Evolutionary conservation across 768 basidiomycete genomes (phyloP).

Genomic region (Russula ochroleuca): DNA sequence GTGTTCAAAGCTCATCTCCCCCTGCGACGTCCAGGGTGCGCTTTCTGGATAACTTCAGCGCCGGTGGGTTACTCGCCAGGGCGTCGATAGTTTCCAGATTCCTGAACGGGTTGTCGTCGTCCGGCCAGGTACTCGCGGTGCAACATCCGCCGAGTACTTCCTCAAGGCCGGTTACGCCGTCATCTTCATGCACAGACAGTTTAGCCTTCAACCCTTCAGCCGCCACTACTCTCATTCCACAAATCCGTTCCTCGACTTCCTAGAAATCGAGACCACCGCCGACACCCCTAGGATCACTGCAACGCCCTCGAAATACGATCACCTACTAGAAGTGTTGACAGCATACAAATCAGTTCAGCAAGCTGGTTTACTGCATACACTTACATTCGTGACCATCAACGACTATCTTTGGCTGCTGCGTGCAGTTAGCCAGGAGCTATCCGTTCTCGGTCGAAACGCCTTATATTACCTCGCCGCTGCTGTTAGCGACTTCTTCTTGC

Average conservation of each 20-base stretch:
- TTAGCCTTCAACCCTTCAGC: constrained; percentile 96
- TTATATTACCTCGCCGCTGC: constrained; percentile 98
- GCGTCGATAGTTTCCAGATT: constrained; percentile 4
- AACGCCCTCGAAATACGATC: constrained; percentile 54
- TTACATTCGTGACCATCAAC: constrained; percentile 91
- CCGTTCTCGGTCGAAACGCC: constrained; percentile 58
- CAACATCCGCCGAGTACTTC: constrained; percentile 98
- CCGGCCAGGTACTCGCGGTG: constrained; percentile 80
- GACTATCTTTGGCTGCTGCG: constrained; percentile 93
- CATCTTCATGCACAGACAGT: constrained; percentile 97
- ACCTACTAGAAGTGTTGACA: constrained; percentile 67
- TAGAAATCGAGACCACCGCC: constrained; percentile 53
- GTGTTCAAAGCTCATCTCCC: constrained; percentile 25
- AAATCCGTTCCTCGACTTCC: constrained; percentile 94
- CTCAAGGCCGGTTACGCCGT: constrained; percentile 92
- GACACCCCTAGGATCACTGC: constrained; percentile 55
- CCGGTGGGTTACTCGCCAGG: constrained; percentile 50
- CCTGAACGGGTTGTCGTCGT: constrained; percentile 12
- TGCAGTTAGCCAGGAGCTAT: constrained; percentile 76
- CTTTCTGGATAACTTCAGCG: constrained; percentile 98
- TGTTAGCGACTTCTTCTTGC: constrained; percentile 97
- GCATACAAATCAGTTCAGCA: constrained; percentile 78
- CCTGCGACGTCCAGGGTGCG: constrained; percentile 68
- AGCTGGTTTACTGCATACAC: constrained; percentile 69
- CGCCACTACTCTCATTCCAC: constrained; percentile 97